These are phyloP conservation scores for Pseudogymnoascus sp. DNA, from an alignment of 2,329 filamentous ascomycete species.

Conservation along the genomic window DNA sequence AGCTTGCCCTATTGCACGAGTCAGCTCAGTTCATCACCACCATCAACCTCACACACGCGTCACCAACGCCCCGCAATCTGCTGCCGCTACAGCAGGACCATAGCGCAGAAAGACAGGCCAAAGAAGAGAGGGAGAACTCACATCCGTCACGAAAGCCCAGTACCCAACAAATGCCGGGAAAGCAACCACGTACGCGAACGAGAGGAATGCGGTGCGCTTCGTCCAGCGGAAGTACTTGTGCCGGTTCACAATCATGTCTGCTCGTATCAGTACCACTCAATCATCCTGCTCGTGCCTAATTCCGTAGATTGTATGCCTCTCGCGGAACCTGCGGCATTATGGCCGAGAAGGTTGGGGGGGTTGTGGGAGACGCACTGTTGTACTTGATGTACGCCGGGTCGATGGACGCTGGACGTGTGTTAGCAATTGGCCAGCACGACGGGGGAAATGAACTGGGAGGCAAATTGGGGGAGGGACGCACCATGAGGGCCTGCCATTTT, in stretches of 20 bases:
- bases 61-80: not conserved
- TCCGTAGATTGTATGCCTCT: not conserved
- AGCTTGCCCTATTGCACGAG: slow-evolving; percentile 63
- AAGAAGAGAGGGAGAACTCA: slow-evolving; percentile 46
- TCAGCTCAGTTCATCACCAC: slow-evolving; percentile 13
- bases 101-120: not conserved
- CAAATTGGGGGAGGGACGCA: slow-evolving; percentile 23
- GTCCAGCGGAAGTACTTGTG: slow-evolving; percentile 97
- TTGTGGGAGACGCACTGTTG: slow-evolving; percentile 36
- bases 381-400: slow-evolving; percentile 49
- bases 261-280: slow-evolving; percentile 16
- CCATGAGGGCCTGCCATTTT: slow-evolving; percentile 44
- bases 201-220: slow-evolving; percentile 68
- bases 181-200: slow-evolving; percentile 66
- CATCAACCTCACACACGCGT: not conserved
- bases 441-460: not conserved
- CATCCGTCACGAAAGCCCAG: slow-evolving; percentile 73
- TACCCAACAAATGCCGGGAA: slow-evolving; percentile 66
- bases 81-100: not conserved
- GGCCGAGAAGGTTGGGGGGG: slow-evolving; percentile 7
- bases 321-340: not conserved
- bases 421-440: slow-evolving; percentile 5
- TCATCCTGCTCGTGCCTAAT: not conserved
- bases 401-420: slow-evolving; percentile 23
- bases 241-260: slow-evolving; percentile 77